A percentile compares a stretch with the other conserved stretches of the same genome.
Conservation (phyloP, 257 asterid species). For the Petunia secreta region DNA sequence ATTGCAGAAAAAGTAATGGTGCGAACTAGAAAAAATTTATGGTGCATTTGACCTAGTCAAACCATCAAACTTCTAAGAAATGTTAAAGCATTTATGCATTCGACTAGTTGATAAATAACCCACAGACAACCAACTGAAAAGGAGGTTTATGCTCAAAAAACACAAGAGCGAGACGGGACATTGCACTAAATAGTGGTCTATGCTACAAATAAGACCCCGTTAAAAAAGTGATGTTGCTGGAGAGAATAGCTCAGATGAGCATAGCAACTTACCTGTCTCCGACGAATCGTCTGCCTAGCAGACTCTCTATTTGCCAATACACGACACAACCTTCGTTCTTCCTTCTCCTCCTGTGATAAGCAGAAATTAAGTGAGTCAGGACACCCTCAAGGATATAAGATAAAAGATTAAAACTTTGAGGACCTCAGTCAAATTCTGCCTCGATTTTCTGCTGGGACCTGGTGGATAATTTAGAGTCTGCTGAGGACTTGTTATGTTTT, state of each 20-base stretch:
- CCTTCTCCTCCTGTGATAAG: slow-evolving; percentile 63
- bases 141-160: neutral
- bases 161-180: neutral
- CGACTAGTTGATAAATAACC: neutral
- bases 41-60: neutral
- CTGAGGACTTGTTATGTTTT: slow-evolving; percentile 26
- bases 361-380: neutral
- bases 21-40: neutral
- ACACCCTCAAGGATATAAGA: neutral
- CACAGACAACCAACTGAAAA: neutral
- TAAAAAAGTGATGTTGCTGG: neutral
- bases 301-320: slow-evolving; percentile 88
- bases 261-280: slow-evolving; percentile 64
- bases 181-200: neutral
- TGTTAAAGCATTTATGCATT: neutral
- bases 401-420: neutral
- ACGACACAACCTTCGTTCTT: slow-evolving; percentile 61
- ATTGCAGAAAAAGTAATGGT: neutral
- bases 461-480: slow-evolving; percentile 32
- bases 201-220: neutral
- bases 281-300: slow-evolving; percentile 86
- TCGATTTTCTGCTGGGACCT: slow-evolving; percentile 38
- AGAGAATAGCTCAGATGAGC: neutral
- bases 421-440: slow-evolving; percentile 58
- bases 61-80: neutral